phyloP scores from a whole-genome alignment of 2,329 filamentous ascomycete genomes.

The Colletotrichum australisinense region DNA sequence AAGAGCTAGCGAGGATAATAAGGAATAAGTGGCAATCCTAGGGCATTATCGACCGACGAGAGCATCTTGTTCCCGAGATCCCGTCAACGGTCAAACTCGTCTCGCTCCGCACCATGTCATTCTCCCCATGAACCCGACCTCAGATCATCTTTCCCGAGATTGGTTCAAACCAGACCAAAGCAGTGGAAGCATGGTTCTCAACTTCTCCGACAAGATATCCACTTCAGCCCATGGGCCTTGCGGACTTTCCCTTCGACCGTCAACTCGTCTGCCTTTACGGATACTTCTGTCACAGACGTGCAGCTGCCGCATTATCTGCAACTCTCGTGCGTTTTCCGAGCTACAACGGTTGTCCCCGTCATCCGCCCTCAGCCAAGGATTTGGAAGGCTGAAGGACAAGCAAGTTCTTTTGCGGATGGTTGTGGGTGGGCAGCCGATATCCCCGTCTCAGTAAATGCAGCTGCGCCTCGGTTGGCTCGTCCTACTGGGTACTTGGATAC shows the following conservation, averaged over 20 bases:
- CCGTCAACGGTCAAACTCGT: neutral
- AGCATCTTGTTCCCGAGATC: neutral
- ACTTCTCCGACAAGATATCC: no score
- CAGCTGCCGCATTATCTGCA: neutral
- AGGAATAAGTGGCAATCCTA: no score
- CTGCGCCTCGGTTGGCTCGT: slow-evolving; percentile 3
- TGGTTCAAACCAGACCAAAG: no score
- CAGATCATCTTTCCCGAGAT: neutral
- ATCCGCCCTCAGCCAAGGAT: neutral
- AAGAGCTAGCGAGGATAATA: neutral
- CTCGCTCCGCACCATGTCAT: neutral
- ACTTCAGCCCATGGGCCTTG: neutral
- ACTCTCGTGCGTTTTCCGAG: neutral
- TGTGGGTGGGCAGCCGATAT: neutral
- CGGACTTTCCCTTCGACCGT: neutral
- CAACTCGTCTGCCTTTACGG: neutral
- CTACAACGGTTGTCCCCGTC: neutral
- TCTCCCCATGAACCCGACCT: neutral
- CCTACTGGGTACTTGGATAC: neutral
- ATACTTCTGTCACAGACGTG: neutral
- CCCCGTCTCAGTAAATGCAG: slow-evolving; percentile 1
- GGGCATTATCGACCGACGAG: no score
- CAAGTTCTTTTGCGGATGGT: neutral
- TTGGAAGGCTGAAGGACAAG: neutral
- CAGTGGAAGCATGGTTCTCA: no score